phyloP scores from a whole-genome alignment of 2,329 filamentous ascomycete genomes.

The Pestalotiopsis fici region DNA sequence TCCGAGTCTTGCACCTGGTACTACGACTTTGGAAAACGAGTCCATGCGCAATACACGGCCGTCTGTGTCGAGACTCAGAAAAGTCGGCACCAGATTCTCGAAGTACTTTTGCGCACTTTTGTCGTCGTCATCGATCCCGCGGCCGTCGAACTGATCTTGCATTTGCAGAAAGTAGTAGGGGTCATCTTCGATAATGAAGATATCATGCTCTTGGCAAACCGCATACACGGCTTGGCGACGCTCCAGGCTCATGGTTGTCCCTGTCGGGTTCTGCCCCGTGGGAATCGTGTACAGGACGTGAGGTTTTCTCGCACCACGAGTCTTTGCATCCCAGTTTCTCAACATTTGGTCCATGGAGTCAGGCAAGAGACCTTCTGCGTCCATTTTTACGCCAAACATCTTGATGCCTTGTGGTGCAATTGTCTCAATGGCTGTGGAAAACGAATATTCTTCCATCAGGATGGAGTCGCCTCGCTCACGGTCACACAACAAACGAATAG shows the following conservation, averaged over 20 bases:
- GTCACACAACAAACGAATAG: constrained; percentile 78
- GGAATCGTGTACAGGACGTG: constrained; percentile 62
- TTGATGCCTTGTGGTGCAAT: constrained; percentile 54
- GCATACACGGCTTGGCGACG: constrained; percentile 74
- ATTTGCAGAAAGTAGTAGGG: constrained; percentile 95
- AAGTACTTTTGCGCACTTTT: constrained; percentile 73
- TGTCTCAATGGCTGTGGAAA: constrained; percentile 70
- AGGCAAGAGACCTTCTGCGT: constrained; percentile 55
- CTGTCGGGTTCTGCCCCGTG: constrained; percentile 89
- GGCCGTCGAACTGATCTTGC: constrained; percentile 67
- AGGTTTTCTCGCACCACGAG: constrained; percentile 46
- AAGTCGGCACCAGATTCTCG: constrained; percentile 69
- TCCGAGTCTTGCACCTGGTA: constrained; percentile 78
- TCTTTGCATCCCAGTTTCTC: constrained; percentile 46
- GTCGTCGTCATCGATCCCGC: constrained; percentile 54
- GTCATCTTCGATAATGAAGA: constrained; percentile 89
- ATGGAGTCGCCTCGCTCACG: constrained; percentile 72
- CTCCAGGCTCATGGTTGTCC: constrained; percentile 72
- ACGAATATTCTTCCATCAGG: constrained; percentile 89
- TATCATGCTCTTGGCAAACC: constrained; percentile 79
- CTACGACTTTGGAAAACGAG: constrained; percentile 89
- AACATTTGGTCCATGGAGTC: constrained; percentile 53
- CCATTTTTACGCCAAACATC: constrained; percentile 51
- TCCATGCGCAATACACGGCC: constrained; percentile 89
- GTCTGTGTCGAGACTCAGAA: constrained; percentile 79